These are phyloP conservation scores for Asparagopsis taxiformis DNA, from an alignment of 31 red algal genomes.

Conservation along the genomic window DNA sequence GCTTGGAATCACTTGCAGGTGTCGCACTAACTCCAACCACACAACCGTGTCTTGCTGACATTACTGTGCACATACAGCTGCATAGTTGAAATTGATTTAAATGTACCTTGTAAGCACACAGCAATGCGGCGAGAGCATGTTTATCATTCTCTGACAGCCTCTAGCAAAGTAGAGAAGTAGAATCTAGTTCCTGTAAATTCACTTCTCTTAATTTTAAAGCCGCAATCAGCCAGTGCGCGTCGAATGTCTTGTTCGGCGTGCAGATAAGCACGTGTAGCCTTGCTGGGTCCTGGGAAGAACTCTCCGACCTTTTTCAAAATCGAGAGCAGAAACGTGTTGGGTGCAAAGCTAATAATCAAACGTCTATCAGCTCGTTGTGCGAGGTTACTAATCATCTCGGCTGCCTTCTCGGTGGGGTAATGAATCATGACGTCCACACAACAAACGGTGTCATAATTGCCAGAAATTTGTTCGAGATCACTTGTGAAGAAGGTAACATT, in stretches of 20 bases:
- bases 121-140: no score
- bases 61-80: no score
- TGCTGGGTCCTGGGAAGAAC: conserved; percentile 96
- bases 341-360: conserved; percentile 91
- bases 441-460: conserved; percentile 79
- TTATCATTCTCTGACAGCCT: conserved; percentile 59
- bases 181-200: conserved; percentile 78
- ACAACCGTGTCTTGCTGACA: no score
- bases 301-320: conserved; percentile 93
- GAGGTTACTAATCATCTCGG: conserved; percentile 79
- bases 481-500: conserved; percentile 40
- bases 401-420: conserved; percentile 79
- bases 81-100: no score
- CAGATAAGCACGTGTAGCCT: conserved; percentile 94
- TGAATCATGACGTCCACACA: conserved; percentile 99
- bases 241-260: conserved; percentile 80
- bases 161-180: conserved; percentile 89
- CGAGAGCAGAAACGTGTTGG: conserved; percentile 62
- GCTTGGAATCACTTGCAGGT: no score
- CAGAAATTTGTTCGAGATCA: conserved; percentile 73
- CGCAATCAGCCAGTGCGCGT: conserved; percentile 47
- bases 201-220: conserved; percentile 47
- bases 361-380: conserved; percentile 39
- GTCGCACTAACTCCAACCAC: no score
- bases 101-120: no score